Percentiles rank a stretch among this genome's conserved stretches.
Evolutionary conservation across 331 rosid species (phyloP).

Genomic region (Pyracantha coccinea): DNA sequence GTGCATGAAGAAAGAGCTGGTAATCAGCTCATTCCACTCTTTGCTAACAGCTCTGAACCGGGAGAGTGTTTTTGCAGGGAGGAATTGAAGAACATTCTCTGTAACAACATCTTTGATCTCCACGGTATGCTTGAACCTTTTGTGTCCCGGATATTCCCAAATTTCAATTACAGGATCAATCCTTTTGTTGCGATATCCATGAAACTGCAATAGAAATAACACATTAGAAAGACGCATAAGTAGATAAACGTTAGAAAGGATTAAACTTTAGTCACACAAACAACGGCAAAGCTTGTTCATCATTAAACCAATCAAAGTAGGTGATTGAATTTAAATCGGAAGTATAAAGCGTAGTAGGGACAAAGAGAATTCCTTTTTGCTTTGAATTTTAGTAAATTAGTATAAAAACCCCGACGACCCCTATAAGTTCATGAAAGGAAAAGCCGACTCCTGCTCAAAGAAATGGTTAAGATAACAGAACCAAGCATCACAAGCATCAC

Average conservation of each 20-base stretch:
- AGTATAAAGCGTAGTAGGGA: too few species aligned
- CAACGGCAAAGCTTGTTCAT: too few species aligned
- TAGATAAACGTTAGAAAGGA: too few species aligned
- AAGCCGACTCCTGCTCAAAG: background rate
- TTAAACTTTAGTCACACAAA: too few species aligned
- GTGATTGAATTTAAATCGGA: too few species aligned
- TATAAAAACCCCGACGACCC: too few species aligned
- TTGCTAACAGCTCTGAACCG: constrained; percentile 32
- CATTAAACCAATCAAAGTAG: too few species aligned
- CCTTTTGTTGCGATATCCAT: background rate
- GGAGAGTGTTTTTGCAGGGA: constrained; percentile 38
- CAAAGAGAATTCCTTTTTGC: too few species aligned
- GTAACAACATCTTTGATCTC: constrained; percentile 8
- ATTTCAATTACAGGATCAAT: background rate
- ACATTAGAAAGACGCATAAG: too few species aligned
- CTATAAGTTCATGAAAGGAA: background rate
- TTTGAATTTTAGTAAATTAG: too few species aligned
- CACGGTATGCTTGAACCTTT: constrained; percentile 1
- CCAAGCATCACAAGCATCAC: too few species aligned
- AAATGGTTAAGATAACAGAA: background rate
- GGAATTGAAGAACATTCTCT: constrained; percentile 11
- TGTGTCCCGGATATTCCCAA: background rate
- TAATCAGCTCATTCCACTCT: constrained; percentile 27
- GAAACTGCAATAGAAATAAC: background rate
- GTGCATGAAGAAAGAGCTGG: constrained; percentile 15